Evolutionary conservation across 1,284 basidiomycete species (phyloP).

Genomic region (Leccinum brunneo-olivaceum): DNA sequence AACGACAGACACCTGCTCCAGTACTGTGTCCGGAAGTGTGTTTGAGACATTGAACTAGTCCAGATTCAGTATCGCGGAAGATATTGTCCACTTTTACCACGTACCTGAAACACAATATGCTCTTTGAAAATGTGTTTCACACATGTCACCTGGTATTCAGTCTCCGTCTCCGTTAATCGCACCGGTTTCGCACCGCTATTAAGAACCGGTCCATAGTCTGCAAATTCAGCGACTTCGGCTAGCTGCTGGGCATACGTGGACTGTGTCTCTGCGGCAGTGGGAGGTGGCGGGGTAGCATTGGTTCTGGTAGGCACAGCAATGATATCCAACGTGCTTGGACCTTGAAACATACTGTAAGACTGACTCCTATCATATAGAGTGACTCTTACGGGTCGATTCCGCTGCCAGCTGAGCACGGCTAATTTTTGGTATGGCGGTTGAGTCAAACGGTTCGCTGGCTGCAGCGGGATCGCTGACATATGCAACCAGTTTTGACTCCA

Average conservation of each 20-base stretch:
- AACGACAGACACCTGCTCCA: slow-evolving; percentile 93
- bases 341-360: slow-evolving; percentile 32
- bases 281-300: slow-evolving; percentile 59
- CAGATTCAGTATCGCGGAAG: slow-evolving; percentile 5
- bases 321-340: slow-evolving; percentile 78
- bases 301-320: slow-evolving; percentile 65
- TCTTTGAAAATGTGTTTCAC: slow-evolving; percentile 97
- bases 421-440: slow-evolving; percentile 80
- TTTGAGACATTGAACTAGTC: slow-evolving; percentile 93
- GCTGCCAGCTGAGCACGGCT: slow-evolving; percentile 85
- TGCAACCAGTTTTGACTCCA: slow-evolving; percentile 82
- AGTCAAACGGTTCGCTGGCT: slow-evolving; percentile 69
- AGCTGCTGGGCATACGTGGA: slow-evolving; percentile 86
- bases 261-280: slow-evolving; percentile 75
- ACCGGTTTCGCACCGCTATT: slow-evolving; percentile 79
- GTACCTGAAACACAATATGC: slow-evolving; percentile 92
- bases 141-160: slow-evolving; percentile 94
- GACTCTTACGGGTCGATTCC: slow-evolving; percentile 66
- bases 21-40: slow-evolving; percentile 95
- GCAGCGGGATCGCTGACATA: slow-evolving; percentile 82
- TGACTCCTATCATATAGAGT: neutral
- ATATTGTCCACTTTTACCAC: neutral
- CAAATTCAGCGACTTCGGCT: slow-evolving; percentile 80
- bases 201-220: slow-evolving; percentile 79
- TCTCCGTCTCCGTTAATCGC: slow-evolving; percentile 93